Conservation (phyloP, 129 eudicot species). For the Arctium minus region DNA sequence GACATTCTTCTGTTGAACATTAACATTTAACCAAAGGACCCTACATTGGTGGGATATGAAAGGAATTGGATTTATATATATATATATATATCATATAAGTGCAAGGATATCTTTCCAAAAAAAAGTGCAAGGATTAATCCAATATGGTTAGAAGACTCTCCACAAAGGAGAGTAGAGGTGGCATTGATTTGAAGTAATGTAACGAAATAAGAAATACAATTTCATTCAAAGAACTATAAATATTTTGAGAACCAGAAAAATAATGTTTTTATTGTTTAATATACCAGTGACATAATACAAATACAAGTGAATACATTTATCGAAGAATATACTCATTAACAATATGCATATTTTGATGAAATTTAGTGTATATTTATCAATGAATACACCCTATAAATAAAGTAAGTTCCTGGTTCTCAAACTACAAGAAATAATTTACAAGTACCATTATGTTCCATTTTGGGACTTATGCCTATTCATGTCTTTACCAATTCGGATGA, state of each 20-base stretch:
- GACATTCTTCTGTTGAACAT: too few species aligned
- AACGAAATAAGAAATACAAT: too few species aligned
- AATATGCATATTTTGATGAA: too few species aligned
- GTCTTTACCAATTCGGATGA: not conserved
- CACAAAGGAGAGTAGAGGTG: too few species aligned
- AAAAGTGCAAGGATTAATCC: not conserved
- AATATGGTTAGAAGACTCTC: not conserved
- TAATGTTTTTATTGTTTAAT: too few species aligned
- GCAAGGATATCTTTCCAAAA: too few species aligned
- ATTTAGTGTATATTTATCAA: not conserved
- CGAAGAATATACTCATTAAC: not conserved
- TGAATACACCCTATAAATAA: too few species aligned
- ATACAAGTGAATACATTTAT: too few species aligned
- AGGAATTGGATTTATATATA: not conserved
- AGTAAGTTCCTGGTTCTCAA: not conserved
- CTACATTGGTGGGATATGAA: not conserved
- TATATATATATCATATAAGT: too few species aligned
- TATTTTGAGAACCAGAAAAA: not conserved
- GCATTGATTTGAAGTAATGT: too few species aligned
- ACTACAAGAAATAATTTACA: not conserved
- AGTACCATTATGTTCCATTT: not conserved
- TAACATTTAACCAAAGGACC: not conserved
- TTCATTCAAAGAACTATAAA: not conserved
- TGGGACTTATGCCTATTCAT: not conserved
- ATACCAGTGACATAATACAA: too few species aligned